phyloP scores from a whole-genome alignment of 805 yeast species.

The Cyberlindnera bimundalis region DNA sequence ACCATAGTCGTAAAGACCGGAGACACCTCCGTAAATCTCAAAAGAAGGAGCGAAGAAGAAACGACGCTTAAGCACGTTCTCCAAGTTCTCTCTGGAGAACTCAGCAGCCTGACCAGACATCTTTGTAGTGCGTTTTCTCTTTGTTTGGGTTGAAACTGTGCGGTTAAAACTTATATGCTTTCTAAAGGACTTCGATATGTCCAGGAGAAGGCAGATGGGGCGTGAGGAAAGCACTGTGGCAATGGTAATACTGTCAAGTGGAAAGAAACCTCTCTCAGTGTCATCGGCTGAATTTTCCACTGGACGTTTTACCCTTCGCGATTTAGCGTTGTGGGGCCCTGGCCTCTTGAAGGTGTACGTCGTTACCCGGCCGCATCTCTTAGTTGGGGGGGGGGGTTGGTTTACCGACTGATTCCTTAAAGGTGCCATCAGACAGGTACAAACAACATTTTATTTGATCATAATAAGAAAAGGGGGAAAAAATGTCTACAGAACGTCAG shows the following conservation, averaged over 20 bases:
- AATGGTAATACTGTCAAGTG: not conserved
- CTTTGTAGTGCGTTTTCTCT: constrained; percentile 3
- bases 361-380: not conserved
- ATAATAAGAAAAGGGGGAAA: not conserved
- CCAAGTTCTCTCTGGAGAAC: constrained; percentile 84
- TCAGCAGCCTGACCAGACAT: constrained; percentile 28
- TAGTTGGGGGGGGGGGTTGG: too few species aligned
- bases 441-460: too few species aligned
- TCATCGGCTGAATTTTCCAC: constrained; percentile 2
- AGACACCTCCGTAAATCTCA: constrained; percentile 97
- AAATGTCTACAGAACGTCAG: constrained; percentile 2
- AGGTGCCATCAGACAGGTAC: too few species aligned
- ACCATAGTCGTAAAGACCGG: constrained; percentile 97
- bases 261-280: not conserved
- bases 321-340: not conserved
- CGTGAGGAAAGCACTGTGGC: constrained; percentile 5
- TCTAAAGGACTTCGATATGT: not conserved
- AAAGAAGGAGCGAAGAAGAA: constrained; percentile 97
- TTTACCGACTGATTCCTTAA: too few species aligned
- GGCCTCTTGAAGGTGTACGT: too few species aligned
- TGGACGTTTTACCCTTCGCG: constrained; percentile 2
- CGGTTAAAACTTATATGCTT: not conserved
- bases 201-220: constrained; percentile 1
- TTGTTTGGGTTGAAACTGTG: not conserved
- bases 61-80: constrained; percentile 88